These are phyloP conservation scores for Chrysopogon serrulatus DNA, from an alignment of 176 grass and related monocot species.

Conservation along the genomic window DNA sequence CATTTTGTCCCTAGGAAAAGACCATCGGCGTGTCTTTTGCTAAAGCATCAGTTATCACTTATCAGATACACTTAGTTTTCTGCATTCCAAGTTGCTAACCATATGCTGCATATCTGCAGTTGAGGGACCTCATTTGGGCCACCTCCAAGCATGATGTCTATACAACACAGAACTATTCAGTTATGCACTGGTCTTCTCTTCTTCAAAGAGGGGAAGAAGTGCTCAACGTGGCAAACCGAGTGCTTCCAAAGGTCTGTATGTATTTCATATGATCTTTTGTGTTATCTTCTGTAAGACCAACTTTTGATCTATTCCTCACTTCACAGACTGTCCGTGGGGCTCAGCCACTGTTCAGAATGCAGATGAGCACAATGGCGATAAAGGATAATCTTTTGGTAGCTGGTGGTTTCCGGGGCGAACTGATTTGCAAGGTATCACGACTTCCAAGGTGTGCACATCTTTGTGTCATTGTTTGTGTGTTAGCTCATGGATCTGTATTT, in stretches of 20 bases:
- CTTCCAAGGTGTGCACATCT: background rate
- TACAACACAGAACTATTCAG: constrained; percentile 56
- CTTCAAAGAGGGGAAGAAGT: constrained; percentile 52
- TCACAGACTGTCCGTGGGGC: constrained; percentile 35
- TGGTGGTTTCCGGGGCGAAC: constrained; percentile 76
- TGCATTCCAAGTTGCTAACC: background rate
- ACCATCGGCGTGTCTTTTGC: background rate
- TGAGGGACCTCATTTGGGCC: constrained; percentile 84
- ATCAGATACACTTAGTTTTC: background rate
- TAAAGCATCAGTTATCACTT: background rate
- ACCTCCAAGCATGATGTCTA: constrained; percentile 95
- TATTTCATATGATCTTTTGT: background rate
- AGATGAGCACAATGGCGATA: constrained; percentile 58
- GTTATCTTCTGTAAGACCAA: background rate
- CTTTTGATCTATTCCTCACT: background rate
- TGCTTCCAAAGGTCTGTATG: constrained; percentile 44
- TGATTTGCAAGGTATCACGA: constrained; percentile 64
- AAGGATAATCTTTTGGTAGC: constrained; percentile 57
- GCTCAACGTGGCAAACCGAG: constrained; percentile 37
- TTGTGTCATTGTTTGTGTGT: background rate
- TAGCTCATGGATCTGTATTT: background rate
- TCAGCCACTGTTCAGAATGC: constrained; percentile 53
- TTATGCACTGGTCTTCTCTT: constrained; percentile 82
- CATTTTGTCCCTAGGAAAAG: background rate
- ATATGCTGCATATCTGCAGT: constrained; percentile 43